These are phyloP conservation scores for Plasmodium yoelii DNA, from an alignment of 169 alveolate genomes.

Conservation along the genomic window DNA sequence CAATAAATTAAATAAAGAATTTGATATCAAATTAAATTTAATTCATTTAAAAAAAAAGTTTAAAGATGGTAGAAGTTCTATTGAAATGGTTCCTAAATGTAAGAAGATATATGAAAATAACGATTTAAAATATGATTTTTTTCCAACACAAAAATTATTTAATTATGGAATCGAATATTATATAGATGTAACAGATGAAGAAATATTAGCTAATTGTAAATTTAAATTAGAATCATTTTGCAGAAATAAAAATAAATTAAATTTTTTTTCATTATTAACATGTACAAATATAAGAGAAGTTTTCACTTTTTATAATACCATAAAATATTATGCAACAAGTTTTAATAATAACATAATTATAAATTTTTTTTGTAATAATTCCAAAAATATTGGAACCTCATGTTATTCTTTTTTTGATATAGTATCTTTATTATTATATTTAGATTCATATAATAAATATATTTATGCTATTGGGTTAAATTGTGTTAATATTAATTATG, in stretches of 20 bases:
- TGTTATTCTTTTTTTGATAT: slow-evolving; percentile 44
- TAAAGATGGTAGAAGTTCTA: background rate
- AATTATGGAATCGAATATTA: slow-evolving; percentile 68
- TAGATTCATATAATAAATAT: slow-evolving; percentile 33
- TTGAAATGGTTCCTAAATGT: background rate
- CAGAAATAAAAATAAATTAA: slow-evolving; percentile 18
- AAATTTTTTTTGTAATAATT: slow-evolving; percentile 38
- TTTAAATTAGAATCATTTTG: slow-evolving; percentile 33
- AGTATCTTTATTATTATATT: slow-evolving; percentile 13
- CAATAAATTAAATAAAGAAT: background rate
- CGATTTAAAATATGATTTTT: too few relatives aligned
- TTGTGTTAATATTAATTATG: slow-evolving; percentile 45
- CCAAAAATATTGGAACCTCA: slow-evolving; percentile 25
- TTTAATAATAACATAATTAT: slow-evolving; percentile 22
- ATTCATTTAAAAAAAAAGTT: background rate
- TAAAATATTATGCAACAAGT: slow-evolving; percentile 12
- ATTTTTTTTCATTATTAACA: slow-evolving; percentile 34
- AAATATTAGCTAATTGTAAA: slow-evolving; percentile 34
- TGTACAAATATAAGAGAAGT: slow-evolving; percentile 56
- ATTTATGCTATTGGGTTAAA: slow-evolving; percentile 57
- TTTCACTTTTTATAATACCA: slow-evolving; percentile 25
- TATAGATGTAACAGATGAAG: slow-evolving; percentile 61
- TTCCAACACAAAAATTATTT: slow-evolving; percentile 8
- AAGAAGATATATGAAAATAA: background rate
- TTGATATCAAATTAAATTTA: background rate